These are phyloP conservation scores for Reticulascus tulasneorum DNA, from an alignment of 2,329 filamentous ascomycete genomes.

Conservation along the genomic window DNA sequence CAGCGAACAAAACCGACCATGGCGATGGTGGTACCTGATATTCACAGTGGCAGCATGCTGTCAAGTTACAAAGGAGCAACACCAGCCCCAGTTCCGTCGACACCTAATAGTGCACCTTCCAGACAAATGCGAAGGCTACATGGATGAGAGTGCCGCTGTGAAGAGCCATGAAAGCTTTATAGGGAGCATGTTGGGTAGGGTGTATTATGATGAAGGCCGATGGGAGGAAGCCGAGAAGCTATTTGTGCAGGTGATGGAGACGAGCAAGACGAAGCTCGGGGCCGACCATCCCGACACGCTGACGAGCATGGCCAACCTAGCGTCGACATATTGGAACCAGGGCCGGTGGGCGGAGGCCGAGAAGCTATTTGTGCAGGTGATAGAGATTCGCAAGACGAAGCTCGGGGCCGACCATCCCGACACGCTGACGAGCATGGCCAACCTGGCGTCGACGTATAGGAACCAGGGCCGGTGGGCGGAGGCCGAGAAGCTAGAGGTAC, in stretches of 20 bases:
- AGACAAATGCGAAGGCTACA: too few species aligned
- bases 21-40: too few species aligned
- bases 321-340: constrained; percentile 2
- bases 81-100: too few species aligned
- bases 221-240: constrained; percentile 10
- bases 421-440: constrained; percentile 7
- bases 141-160: too few species aligned
- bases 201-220: constrained; percentile 6
- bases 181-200: too few species aligned
- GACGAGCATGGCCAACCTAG: constrained; percentile 6
- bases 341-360: constrained; percentile 10
- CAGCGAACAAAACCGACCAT: too few species aligned
- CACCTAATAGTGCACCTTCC: too few species aligned
- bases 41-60: too few species aligned
- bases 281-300: constrained; percentile 8
- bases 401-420: constrained; percentile 9
- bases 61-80: too few species aligned
- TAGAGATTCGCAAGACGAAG: constrained; percentile 4
- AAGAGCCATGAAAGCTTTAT: too few species aligned
- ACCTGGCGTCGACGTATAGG: constrained; percentile 1
- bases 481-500: constrained; percentile 4
- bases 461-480: constrained; percentile 10
- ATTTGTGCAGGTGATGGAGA: constrained; percentile 9
- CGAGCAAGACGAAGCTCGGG: constrained; percentile 3
- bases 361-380: constrained; percentile 7